These are phyloP conservation scores for Candida albicans DNA, from an alignment of 1,139 yeast species.

Conservation along the genomic window DNA sequence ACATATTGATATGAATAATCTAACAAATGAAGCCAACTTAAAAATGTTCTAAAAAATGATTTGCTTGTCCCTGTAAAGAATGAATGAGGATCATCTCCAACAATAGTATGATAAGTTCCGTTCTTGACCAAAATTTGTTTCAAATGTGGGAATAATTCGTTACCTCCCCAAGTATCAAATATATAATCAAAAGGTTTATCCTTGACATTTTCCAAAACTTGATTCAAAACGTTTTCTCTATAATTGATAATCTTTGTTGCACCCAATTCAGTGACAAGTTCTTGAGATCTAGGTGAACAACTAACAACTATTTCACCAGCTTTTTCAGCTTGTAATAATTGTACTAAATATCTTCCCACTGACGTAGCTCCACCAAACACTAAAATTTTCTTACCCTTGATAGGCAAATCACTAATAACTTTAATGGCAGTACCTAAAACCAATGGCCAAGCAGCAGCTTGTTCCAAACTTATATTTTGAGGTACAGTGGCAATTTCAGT, in stretches of 20 bases:
- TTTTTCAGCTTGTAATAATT: slow-evolving; percentile 51
- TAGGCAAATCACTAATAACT: slow-evolving; percentile 26
- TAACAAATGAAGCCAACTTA: background rate
- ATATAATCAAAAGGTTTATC: slow-evolving; percentile 27
- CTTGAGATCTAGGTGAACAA: slow-evolving; percentile 33
- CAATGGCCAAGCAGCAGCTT: slow-evolving; percentile 60
- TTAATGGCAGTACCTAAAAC: slow-evolving; percentile 58
- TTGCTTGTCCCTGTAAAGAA: background rate
- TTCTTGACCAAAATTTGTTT: slow-evolving; percentile 32
- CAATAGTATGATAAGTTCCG: slow-evolving; percentile 49
- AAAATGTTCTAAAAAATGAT: background rate
- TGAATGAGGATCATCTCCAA: slow-evolving; percentile 31
- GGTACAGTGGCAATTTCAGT: slow-evolving; percentile 49
- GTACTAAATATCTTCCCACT: slow-evolving; percentile 61
- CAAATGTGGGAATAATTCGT: slow-evolving; percentile 21
- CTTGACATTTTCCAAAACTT: slow-evolving; percentile 23
- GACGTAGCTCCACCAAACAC: slow-evolving; percentile 73
- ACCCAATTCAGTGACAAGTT: slow-evolving; percentile 46
- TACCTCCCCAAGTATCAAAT: slow-evolving; percentile 29
- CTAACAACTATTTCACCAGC: slow-evolving; percentile 47
- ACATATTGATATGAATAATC: slow-evolving; percentile 2
- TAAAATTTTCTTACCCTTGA: slow-evolving; percentile 35
- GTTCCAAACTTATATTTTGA: slow-evolving; percentile 39
- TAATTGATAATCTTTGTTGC: slow-evolving; percentile 55
- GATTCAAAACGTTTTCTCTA: slow-evolving; percentile 20